Percentiles rank a stretch among this genome's conserved stretches.
phyloP scores from a whole-genome alignment of 345 rosid species.

The Eucalyptus sp. region DNA sequence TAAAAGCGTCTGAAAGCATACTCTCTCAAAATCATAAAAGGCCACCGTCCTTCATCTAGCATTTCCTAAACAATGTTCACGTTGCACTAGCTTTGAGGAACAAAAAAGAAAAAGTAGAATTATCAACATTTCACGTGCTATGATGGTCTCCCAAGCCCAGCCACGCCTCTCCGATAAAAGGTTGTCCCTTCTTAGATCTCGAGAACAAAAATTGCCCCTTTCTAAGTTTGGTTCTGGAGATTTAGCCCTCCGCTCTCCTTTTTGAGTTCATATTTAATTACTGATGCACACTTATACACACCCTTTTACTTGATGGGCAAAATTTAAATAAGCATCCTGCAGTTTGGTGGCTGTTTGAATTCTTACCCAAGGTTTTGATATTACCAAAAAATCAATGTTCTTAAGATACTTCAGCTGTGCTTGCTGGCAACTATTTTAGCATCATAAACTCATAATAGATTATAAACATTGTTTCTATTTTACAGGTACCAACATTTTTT shows the following conservation, averaged over 20 bases:
- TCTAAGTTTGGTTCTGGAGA: background rate
- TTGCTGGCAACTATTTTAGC: background rate
- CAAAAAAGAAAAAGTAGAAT: no score
- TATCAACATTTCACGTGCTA: no score
- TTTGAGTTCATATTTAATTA: background rate
- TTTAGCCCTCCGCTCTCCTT: background rate
- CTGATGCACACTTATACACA: background rate
- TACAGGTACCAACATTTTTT: background rate
- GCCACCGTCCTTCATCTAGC: background rate
- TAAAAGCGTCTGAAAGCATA: background rate
- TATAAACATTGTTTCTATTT: background rate
- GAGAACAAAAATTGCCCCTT: background rate
- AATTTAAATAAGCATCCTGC: background rate
- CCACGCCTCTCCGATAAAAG: background rate
- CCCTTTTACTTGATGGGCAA: background rate
- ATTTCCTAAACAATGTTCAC: background rate
- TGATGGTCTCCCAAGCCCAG: no score
- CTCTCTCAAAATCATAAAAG: background rate
- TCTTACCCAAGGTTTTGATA: background rate
- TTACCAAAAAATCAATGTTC: background rate
- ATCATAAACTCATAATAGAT: background rate
- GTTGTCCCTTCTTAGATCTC: background rate
- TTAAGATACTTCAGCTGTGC: background rate
- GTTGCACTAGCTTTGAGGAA: background rate
- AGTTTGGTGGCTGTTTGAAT: background rate